Conservation (phyloP, 495 filamentous ascomycete species). For the Jackrogersella multiformis region DNA sequence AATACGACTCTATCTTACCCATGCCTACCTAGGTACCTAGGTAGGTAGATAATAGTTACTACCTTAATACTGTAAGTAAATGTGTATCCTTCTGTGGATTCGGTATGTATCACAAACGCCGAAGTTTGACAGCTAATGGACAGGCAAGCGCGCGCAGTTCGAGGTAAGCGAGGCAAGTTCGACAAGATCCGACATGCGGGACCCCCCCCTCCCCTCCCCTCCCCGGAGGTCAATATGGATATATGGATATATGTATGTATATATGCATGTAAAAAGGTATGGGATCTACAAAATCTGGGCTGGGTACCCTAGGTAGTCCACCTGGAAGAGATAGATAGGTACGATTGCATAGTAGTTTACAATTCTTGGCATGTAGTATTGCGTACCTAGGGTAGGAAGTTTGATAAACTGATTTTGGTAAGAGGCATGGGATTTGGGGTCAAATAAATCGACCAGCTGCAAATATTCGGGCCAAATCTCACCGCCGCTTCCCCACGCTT, state of each 20-base stretch:
- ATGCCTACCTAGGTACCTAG: neutral
- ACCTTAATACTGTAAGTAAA: too few relatives aligned
- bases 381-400: neutral
- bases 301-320: conserved; percentile 9
- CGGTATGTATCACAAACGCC: conserved; percentile 8
- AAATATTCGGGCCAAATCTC: conserved; percentile 23
- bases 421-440: neutral
- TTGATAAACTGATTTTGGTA: neutral
- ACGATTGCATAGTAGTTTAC: neutral
- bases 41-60: too few relatives aligned
- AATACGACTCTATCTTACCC: neutral
- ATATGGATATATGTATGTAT: neutral
- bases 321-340: conserved; percentile 9
- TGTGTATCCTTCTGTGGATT: neutral
- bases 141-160: conserved; percentile 8
- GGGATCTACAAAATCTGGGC: conserved; percentile 12
- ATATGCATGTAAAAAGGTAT: neutral
- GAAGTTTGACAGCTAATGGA: conserved; percentile 7
- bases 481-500: conserved; percentile 30
- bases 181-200: conserved; percentile 24
- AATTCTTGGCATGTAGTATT: conserved; percentile 4
- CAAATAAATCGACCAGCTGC: neutral
- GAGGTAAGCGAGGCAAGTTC: conserved; percentile 1
- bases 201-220: too few relatives aligned
- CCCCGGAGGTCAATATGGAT: neutral